Evolutionary conservation across 768 basidiomycete genomes (phyloP).

Genomic region (Lyophyllum shimeji): DNA sequence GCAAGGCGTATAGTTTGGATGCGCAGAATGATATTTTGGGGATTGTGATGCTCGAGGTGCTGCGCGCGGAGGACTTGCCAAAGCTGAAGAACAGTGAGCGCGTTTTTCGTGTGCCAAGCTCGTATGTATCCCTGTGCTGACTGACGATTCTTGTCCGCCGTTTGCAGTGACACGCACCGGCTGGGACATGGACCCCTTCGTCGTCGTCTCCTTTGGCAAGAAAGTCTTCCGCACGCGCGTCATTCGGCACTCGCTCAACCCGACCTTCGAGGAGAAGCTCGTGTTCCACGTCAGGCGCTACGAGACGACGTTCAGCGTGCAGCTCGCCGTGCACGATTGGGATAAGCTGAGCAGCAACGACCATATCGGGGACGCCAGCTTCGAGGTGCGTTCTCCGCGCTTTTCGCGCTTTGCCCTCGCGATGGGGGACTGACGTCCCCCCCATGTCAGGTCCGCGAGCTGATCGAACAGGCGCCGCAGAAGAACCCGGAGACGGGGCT

Average conservation of each 20-base stretch:
- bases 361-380: slow-evolving; percentile 74
- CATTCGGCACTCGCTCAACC: slow-evolving; percentile 79
- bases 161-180: slow-evolving; percentile 75
- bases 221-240: slow-evolving; percentile 95
- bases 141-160: background rate
- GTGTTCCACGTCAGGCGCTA: slow-evolving; percentile 92
- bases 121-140: background rate
- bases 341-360: slow-evolving; percentile 92
- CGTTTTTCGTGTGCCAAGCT: background rate
- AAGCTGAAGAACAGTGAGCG: slow-evolving; percentile 81
- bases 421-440: too few relatives aligned
- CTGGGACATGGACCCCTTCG: slow-evolving; percentile 98
- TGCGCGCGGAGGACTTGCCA: slow-evolving; percentile 81
- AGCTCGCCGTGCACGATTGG: slow-evolving; percentile 92
- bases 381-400: slow-evolving; percentile 47
- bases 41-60: slow-evolving; percentile 93
- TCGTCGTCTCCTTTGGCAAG: slow-evolving; percentile 93
- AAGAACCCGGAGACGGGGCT: slow-evolving; percentile 57
- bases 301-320: slow-evolving; percentile 75
- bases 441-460: slow-evolving; percentile 36
- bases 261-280: slow-evolving; percentile 92
- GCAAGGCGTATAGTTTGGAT: slow-evolving; percentile 49
- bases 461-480: slow-evolving; percentile 67
- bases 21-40: slow-evolving; percentile 83
- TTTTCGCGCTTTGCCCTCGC: background rate